These are phyloP conservation scores for Elongisporangium anandrum DNA, from an alignment of 352 stramenopile genomes.

Conservation along the genomic window DNA sequence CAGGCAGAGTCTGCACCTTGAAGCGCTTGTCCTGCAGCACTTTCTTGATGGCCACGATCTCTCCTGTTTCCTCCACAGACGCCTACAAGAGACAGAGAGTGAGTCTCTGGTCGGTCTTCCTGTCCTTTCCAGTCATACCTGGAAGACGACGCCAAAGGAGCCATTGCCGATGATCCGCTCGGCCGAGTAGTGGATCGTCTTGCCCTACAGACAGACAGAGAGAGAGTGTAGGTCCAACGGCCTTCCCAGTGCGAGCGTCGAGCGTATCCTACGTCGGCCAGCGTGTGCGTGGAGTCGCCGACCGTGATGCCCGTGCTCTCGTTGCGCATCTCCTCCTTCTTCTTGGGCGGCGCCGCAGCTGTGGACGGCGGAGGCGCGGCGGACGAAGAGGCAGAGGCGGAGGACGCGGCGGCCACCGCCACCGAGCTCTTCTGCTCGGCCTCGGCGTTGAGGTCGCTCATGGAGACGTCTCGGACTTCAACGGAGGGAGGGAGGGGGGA, in stretches of 20 bases:
- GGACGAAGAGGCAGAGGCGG: constrained; percentile 29
- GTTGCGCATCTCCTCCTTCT: constrained; percentile 80
- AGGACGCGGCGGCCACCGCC: constrained; percentile 3
- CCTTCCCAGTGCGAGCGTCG: too few species aligned
- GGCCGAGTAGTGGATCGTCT: constrained; percentile 94
- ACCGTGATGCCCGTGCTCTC: constrained; percentile 82
- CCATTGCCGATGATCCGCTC: constrained; percentile 99
- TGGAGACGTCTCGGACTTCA: constrained; percentile 1
- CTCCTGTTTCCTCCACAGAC: constrained; percentile 94
- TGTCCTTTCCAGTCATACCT: constrained; percentile 32
- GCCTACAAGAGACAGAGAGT: constrained; percentile 33
- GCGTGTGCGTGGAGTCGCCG: constrained; percentile 73
- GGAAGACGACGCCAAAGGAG: constrained; percentile 99
- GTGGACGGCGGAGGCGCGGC: constrained; percentile 33
- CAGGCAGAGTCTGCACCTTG: constrained; percentile 68
- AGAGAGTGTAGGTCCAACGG: too few species aligned
- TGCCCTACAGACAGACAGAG: constrained; percentile 73
- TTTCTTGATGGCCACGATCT: constrained; percentile 99
- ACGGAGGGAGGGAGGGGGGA: neutral
- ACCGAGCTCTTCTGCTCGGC: constrained; percentile 10
- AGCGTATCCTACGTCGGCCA: constrained; percentile 84
- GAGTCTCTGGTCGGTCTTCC: neutral
- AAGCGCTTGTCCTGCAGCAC: constrained; percentile 99
- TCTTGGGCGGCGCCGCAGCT: constrained; percentile 25
- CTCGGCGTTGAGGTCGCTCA: constrained; percentile 22